Evolutionary conservation across 768 basidiomycete species (phyloP), one percentile per base, ranked within the genome.

Genomic region (Xerocomellus amylosporus): DNA sequence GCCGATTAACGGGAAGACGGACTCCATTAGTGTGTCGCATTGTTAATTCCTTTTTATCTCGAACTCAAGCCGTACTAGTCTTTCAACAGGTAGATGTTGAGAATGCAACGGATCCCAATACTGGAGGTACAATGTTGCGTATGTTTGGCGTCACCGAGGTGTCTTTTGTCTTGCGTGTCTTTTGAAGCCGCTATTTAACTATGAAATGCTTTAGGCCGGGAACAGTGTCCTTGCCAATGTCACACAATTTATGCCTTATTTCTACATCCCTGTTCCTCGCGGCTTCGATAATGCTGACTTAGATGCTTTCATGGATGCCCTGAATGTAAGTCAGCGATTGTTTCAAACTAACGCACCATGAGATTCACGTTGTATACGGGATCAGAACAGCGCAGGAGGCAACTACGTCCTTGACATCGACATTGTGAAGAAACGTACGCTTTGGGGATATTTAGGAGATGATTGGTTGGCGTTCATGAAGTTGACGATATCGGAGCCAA

Each of bases 11-110:
- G 76, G 78, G 46, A 80, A 81, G 61, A 77, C 64, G 51, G 87
- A 95, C 64, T 72, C 77, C 5, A 86, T 97, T 54, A 73, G 93
- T 92, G 37, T 53, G 85, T 63, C 17, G 36, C 28, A 9, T 20
- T 13, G 9, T 31, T 4, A 2, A 6, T 13, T 15, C 14, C 9
- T 30, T 10, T 38, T 30, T 12, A 31, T 34, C 36, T 43, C 26
- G 9, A 38, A 41, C 20, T 53, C 28, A 60, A 14, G 24, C 8
- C 26, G 9, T 24, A 5, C 28, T 33, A 95, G 93, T 89, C 17
- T 98, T 98, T 64, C 97, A 99, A 69, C 97, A 98, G 71, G 95
- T 96, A 54, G 97, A 98, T 59, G 79, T 98, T 8, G 93, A 96
- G 59, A 80, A 86, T 52, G 79, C 85, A 13, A 73, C 73, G 5